These are phyloP conservation scores for Acer yangbiense DNA, from an alignment of 345 rosid genomes.

Conservation along the genomic window DNA sequence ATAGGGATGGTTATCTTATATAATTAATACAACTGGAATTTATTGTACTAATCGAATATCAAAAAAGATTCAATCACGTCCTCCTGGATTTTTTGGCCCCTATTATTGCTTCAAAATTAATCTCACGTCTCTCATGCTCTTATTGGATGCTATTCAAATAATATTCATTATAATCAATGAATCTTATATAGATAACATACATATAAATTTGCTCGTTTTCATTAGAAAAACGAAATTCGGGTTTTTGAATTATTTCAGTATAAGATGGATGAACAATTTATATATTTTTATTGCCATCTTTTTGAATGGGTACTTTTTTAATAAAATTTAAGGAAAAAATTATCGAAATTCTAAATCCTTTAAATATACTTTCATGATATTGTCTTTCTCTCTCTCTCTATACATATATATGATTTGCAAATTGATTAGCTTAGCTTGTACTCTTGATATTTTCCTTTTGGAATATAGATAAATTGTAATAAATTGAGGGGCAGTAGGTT, in stretches of 20 bases:
- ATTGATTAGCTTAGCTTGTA: not conserved
- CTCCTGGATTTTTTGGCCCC: constrained; percentile 19
- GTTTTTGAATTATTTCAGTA: not conserved
- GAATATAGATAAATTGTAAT: not conserved
- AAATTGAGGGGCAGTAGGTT: constrained; percentile 3
- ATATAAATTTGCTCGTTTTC: not conserved
- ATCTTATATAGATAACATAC: not conserved
- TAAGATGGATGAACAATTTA: too few relatives aligned
- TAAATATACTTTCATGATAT: too few relatives aligned
- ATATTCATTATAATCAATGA: not conserved
- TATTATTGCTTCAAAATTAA: constrained; percentile 12
- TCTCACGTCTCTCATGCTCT: constrained; percentile 26
- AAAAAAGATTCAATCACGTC: constrained; percentile 17
- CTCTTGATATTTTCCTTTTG: not conserved
- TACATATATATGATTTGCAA: not conserved
- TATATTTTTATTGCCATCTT: not conserved
- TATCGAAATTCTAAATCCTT: not conserved
- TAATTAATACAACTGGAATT: constrained; percentile 33
- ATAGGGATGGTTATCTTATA: not conserved
- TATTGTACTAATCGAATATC: constrained; percentile 29
- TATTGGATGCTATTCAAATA: not conserved
- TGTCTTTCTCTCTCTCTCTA: too few relatives aligned
- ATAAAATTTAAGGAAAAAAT: not conserved
- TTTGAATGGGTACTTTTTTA: not conserved
- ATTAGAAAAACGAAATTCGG: not conserved